Conservation (phyloP, 2,329 filamentous ascomycete genomes). For the Diaporthe velutina region DNA sequence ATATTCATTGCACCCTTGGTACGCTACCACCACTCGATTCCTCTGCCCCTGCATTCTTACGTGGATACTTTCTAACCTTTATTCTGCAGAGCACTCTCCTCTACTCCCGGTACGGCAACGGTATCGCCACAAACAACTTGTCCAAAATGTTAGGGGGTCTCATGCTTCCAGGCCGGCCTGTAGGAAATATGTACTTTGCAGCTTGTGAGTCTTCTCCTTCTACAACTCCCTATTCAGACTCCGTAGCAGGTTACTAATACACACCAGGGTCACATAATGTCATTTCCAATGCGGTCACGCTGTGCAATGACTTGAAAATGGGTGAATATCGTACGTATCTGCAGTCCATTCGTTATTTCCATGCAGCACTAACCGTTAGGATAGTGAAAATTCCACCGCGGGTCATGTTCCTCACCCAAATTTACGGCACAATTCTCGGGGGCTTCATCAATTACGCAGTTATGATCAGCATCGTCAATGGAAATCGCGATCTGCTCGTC, state of each 20-base stretch:
- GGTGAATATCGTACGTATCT: conserved; percentile 65
- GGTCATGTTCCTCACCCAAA: conserved; percentile 67
- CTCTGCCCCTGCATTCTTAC: too few relatives aligned
- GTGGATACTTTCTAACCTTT: conserved; percentile 27
- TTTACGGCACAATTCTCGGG: conserved; percentile 67
- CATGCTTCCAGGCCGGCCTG: conserved; percentile 61
- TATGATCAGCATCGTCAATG: conserved; percentile 66
- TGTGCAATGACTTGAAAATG: conserved; percentile 68
- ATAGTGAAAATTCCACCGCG: conserved; percentile 68
- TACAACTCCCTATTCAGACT: not conserved
- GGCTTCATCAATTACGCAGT: conserved; percentile 67
- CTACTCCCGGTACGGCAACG: conserved; percentile 66
- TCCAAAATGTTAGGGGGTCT: conserved; percentile 69
- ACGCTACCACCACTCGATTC: conserved; percentile 39
- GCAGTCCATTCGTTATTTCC: not conserved
- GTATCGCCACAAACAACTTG: conserved; percentile 70
- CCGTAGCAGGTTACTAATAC: not conserved
- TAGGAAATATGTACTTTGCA: conserved; percentile 56
- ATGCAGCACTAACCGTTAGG: conserved; percentile 41
- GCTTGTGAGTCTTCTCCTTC: not conserved
- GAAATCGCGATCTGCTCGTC: conserved; percentile 61
- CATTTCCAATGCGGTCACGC: conserved; percentile 61
- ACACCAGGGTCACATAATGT: conserved; percentile 70
- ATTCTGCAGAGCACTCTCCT: conserved; percentile 60
- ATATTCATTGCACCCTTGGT: conserved; percentile 64